These are phyloP conservation scores for Adiantum capillusveneris DNA, from an alignment of 75 land plant genomes.

Conservation along the genomic window DNA sequence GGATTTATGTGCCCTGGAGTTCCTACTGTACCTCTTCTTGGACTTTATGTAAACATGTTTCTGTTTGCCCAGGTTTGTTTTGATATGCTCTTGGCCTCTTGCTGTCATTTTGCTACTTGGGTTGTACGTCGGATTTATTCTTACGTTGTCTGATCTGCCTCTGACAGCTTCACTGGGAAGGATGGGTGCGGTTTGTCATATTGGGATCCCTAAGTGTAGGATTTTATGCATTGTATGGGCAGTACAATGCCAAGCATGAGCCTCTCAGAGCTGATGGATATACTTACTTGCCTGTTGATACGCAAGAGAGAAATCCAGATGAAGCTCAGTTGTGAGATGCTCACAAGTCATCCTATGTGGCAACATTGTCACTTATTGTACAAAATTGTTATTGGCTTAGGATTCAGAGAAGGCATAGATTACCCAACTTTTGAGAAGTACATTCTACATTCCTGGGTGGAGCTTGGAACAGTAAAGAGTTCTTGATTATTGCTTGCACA, in stretches of 20 bases:
- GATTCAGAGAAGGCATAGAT: too few relatives aligned
- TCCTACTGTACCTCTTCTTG: conserved; percentile 58
- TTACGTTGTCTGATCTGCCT: not conserved
- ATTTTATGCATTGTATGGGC: conserved; percentile 78
- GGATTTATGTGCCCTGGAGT: conserved; percentile 91
- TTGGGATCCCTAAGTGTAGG: conserved; percentile 42
- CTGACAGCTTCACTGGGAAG: conserved; percentile 88
- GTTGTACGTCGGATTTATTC: not conserved
- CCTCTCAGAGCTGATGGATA: not conserved
- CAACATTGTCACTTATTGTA: too few relatives aligned
- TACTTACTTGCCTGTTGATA: not conserved
- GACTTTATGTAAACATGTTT: conserved; percentile 80
- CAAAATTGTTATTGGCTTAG: too few relatives aligned
- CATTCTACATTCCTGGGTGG: too few relatives aligned
- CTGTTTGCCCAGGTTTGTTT: conserved; percentile 86
- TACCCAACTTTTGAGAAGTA: too few relatives aligned
- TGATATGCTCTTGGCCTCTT: not conserved
- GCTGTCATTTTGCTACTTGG: not conserved
- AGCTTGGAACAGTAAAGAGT: too few relatives aligned
- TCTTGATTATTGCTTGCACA: too few relatives aligned
- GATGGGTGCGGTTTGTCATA: conserved; percentile 74
- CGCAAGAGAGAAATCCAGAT: too few relatives aligned
- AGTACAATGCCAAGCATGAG: conserved; percentile 57
- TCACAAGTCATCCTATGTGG: too few relatives aligned
- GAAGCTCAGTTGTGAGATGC: too few relatives aligned